phyloP scores from a whole-genome alignment of 2,329 filamentous ascomycete species.

The Calonectria naviculata region DNA sequence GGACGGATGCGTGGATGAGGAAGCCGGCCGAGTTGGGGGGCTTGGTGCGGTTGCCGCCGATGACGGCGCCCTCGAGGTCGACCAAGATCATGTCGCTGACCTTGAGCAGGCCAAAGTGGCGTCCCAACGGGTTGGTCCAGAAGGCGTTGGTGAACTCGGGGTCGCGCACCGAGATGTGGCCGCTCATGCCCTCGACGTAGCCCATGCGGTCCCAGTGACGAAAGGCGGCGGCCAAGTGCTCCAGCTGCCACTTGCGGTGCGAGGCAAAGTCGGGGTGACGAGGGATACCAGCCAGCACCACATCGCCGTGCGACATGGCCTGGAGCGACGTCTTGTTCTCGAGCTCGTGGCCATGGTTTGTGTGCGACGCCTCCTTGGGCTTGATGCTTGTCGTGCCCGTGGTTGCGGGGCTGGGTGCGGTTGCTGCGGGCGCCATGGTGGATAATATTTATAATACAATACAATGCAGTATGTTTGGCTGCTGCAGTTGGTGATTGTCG shows the following conservation, averaged over 20 bases:
- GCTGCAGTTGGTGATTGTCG: not conserved
- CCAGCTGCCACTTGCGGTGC: constrained; percentile 52
- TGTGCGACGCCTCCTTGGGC: constrained; percentile 27
- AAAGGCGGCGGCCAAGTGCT: constrained; percentile 75
- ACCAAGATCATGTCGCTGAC: constrained; percentile 77
- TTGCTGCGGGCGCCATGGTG: constrained; percentile 23
- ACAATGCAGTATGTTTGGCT: too few species aligned
- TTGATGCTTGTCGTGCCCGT: constrained; percentile 21
- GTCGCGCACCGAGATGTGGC: constrained; percentile 74
- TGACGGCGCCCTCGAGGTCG: constrained; percentile 67
- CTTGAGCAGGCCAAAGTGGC: constrained; percentile 74
- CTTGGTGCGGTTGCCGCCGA: constrained; percentile 69
- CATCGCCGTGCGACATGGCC: constrained; percentile 40
- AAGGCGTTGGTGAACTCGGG: constrained; percentile 69
- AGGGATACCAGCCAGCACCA: constrained; percentile 39
- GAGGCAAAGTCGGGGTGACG: constrained; percentile 35
- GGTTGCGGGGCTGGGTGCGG: not conserved
- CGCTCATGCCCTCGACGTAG: constrained; percentile 76
- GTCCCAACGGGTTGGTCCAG: constrained; percentile 75
- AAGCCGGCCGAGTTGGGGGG: constrained; percentile 77
- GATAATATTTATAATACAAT: not conserved
- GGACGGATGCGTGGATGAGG: constrained; percentile 73
- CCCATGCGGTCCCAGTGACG: constrained; percentile 74
- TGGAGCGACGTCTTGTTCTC: constrained; percentile 36
- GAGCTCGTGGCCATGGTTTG: constrained; percentile 36